These are phyloP conservation scores for Penstemon barbatus DNA, from an alignment of 257 asterid species.

Conservation along the genomic window DNA sequence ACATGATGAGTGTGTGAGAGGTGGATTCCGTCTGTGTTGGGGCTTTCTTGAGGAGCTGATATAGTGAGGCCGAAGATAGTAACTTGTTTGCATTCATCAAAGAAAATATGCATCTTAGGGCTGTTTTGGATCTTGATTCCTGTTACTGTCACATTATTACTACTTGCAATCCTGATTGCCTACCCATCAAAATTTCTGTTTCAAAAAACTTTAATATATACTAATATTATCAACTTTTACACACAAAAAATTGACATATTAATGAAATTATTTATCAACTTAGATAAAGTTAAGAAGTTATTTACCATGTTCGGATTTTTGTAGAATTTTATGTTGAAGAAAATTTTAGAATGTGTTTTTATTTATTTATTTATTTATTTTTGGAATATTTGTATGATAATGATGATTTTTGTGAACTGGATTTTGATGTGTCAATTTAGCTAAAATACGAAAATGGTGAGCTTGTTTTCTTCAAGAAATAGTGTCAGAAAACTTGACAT, in stretches of 20 bases:
- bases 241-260: background rate
- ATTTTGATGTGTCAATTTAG: no score
- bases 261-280: no score
- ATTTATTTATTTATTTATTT: no score
- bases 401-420: no score
- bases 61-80: background rate
- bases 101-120: slow-evolving; percentile 30
- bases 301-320: no score
- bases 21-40: slow-evolving; percentile 37
- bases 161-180: slow-evolving; percentile 17
- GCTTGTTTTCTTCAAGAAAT: no score
- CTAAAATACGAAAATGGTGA: no score
- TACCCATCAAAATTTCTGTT: background rate
- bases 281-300: no score
- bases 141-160: slow-evolving; percentile 18
- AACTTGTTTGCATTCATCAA: background rate
- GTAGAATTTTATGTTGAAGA: no score
- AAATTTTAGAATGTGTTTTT: no score
- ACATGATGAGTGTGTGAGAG: slow-evolving; percentile 23
- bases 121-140: slow-evolving; percentile 29
- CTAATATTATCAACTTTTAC: background rate
- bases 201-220: background rate
- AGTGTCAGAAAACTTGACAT: no score
- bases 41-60: slow-evolving; percentile 30
- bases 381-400: no score